Conservation (phyloP, 352 stramenopile genomes). For the Phytopythium aichiense region DNA sequence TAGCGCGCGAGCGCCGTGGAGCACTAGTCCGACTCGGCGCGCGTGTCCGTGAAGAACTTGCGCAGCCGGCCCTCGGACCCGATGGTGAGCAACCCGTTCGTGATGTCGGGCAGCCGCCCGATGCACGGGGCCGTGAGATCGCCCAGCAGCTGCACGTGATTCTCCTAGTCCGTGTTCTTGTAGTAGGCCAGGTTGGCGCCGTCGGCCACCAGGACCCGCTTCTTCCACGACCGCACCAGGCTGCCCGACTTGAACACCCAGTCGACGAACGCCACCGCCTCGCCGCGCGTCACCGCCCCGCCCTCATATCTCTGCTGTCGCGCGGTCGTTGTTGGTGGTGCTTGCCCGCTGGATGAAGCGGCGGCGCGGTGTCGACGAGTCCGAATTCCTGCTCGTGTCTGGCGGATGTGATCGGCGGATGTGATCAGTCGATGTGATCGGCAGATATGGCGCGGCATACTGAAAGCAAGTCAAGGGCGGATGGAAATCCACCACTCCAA, state of each 20-base stretch:
- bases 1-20: conserved; percentile 59
- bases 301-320: too few relatives aligned
- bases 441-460: not conserved
- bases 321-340: not conserved
- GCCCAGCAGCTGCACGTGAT: conserved; percentile 64
- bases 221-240: conserved; percentile 81
- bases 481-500: not conserved
- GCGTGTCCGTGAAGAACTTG: conserved; percentile 81
- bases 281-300: conserved; percentile 12
- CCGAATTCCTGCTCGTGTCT: not conserved
- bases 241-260: conserved; percentile 81
- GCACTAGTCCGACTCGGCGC: conserved; percentile 63
- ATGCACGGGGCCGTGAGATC: conserved; percentile 65
- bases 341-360: not conserved
- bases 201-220: conserved; percentile 81
- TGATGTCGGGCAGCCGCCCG: conserved; percentile 60
- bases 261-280: conserved; percentile 62
- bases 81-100: conserved; percentile 65
- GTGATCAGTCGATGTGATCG: too few relatives aligned
- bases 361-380: not conserved
- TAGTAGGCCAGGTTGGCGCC: conserved; percentile 74
- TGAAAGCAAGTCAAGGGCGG: not conserved
- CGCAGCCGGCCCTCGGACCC: conserved; percentile 62
- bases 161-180: conserved; percentile 64
- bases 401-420: not conserved